Conservation (phyloP, 2,329 filamentous ascomycete species). For the Fusarium sp. region DNA sequence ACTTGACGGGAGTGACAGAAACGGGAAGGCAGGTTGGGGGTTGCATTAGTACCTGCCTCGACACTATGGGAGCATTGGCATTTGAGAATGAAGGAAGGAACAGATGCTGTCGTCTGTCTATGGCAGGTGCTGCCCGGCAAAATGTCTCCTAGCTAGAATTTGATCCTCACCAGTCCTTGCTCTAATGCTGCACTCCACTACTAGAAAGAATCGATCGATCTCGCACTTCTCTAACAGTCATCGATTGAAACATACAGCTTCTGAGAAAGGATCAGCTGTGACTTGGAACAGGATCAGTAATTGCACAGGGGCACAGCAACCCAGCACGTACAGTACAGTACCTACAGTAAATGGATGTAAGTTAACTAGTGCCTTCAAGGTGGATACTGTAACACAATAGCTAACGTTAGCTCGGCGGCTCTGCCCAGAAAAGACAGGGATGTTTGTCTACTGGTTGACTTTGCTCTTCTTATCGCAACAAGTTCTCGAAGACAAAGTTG, state of each 20-base stretch:
- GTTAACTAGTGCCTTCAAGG: background rate
- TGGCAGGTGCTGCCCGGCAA: background rate
- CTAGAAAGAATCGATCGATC: background rate
- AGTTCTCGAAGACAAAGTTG: background rate
- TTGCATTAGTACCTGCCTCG: slow-evolving; percentile 1
- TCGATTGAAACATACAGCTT: background rate
- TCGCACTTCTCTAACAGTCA: background rate
- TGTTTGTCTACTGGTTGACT: background rate
- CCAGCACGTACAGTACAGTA: background rate
- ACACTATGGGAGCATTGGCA: slow-evolving; percentile 2
- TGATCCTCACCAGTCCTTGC: background rate
- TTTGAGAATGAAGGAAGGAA: background rate
- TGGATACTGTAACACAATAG: slow-evolving; percentile 5
- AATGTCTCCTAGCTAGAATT: background rate
- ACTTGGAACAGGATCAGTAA: background rate
- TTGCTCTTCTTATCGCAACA: slow-evolving; percentile 9
- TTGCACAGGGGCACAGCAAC: background rate
- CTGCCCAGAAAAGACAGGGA: slow-evolving; percentile 6
- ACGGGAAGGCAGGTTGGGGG: background rate
- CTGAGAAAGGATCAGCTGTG: background rate
- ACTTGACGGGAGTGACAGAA: slow-evolving; percentile 21
- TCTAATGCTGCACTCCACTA: background rate
- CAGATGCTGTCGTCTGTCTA: background rate
- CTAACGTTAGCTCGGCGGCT: slow-evolving; percentile 7
- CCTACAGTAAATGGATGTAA: background rate